phyloP scores from a whole-genome alignment of 768 basidiomycete genomes.

The Gymnopilus dilepis region DNA sequence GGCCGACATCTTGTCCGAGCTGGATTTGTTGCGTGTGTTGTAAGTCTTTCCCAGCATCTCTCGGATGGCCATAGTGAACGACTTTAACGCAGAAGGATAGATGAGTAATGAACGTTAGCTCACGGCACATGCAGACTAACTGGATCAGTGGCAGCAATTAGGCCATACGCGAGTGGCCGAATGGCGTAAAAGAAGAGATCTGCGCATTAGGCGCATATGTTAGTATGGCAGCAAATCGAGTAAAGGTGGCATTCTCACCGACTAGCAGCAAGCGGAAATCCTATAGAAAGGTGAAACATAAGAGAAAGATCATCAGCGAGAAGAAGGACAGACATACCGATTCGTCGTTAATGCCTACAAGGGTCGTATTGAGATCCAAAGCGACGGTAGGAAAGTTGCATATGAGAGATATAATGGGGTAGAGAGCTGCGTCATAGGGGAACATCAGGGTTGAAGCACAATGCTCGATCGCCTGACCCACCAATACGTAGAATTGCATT shows the following conservation, averaged over 20 bases:
- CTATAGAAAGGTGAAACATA: not conserved
- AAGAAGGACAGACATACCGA: not conserved
- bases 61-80: not conserved
- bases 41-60: constrained; percentile 3
- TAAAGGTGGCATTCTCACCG: not conserved
- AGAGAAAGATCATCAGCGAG: not conserved
- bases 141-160: constrained; percentile 1
- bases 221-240: too few species aligned
- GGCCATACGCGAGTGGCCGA: constrained; percentile 2
- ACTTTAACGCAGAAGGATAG: not conserved
- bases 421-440: not conserved
- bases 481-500: not conserved
- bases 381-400: constrained; percentile 1
- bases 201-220: not conserved
- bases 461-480: not conserved
- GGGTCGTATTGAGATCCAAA: not conserved
- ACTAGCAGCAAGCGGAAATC: not conserved
- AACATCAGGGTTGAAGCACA: not conserved
- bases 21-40: constrained; percentile 1
- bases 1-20: constrained; percentile 5
- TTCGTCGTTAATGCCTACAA: not conserved
- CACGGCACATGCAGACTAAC: not conserved
- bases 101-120: not conserved
- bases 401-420: constrained; percentile 1
- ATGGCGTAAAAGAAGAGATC: constrained; percentile 7